Evolutionary conservation across 2,329 filamentous ascomycete genomes (phyloP).

Genomic region (Ophiosphaerella herpotricha): DNA sequence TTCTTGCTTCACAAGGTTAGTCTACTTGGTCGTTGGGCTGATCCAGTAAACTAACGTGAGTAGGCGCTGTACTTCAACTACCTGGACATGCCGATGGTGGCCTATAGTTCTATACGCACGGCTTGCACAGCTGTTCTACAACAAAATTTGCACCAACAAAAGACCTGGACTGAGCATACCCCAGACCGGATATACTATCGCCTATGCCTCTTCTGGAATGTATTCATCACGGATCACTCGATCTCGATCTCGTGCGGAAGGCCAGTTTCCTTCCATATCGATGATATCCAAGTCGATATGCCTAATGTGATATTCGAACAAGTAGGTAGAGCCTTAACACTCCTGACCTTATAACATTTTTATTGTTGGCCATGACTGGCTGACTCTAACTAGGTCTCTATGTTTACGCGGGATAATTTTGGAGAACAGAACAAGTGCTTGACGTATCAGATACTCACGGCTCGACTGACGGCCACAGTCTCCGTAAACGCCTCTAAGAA

Average conservation of each 20-base stretch:
- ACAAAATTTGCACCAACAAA: conserved; percentile 33
- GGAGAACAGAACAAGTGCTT: conserved; percentile 22
- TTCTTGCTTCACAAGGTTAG: conserved; percentile 34
- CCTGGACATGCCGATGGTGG: conserved; percentile 32
- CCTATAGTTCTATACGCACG: conserved; percentile 36
- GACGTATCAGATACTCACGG: conserved; percentile 29
- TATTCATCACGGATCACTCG: conserved; percentile 31
- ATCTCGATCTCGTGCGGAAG: conserved; percentile 38
- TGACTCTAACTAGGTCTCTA: not conserved
- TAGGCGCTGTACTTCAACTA: conserved; percentile 35
- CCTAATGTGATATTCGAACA: conserved; percentile 22
- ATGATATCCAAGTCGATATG: conserved; percentile 32
- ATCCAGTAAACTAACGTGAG: conserved; percentile 2
- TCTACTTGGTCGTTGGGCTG: not conserved
- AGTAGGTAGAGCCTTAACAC: conserved; percentile 14
- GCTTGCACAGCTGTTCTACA: conserved; percentile 36
- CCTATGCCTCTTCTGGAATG: conserved; percentile 36
- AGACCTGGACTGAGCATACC: conserved; percentile 18
- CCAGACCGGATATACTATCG: conserved; percentile 25
- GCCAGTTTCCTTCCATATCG: conserved; percentile 34
- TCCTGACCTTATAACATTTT: not conserved
- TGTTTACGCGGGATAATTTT: conserved; percentile 13
- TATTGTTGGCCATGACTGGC: not conserved
- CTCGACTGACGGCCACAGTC: conserved; percentile 25
- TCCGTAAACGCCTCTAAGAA: conserved; percentile 3